Evolutionary conservation across 78 protist species (phyloP), one percentile per base, ranked within the genome.

Genomic region (Tieghemostelium lacteum): DNA sequence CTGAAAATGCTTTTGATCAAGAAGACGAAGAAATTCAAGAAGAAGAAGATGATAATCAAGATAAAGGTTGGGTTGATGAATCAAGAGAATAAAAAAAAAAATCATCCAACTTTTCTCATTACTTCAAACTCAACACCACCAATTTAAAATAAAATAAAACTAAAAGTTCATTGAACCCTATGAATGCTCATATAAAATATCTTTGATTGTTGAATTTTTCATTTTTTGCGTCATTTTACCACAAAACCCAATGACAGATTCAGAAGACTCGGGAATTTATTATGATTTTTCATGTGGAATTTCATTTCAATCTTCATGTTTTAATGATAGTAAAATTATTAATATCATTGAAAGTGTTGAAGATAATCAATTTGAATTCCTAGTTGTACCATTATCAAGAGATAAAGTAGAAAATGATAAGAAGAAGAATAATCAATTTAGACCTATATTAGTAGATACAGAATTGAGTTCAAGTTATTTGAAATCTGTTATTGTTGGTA

Each of bases 401-500:
- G 94, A 94, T 34, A 50, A 85, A 52, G 39, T 73, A 28, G 10
- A 78, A 16, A 40, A 75, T 2, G 95, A 75, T 34, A 36, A 63
- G 10, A 36, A 63, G 7, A 54, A 33, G 1, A 49, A 50, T 37
- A 5, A 63, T 17, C 2, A 65, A 55, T 20, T 3, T 50, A 28
- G 34, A 20, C 24, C 50, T 40, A 39, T 20, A 69, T 22, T 29
- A 74, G 67, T 89, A 29, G 96, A 92, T 73, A 33, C 73, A 36
- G 5, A 87, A 0, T 49, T 92, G 19, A 31, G 17, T 19, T 91
- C 96, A 49, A 16, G 37, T 10, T 76, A 78, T 54, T 93, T 93
- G 96, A 67, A 57, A 31, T 63, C 85, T 0, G 78, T 58, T 7
- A 76, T 95, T 10, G 89, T 95, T 31, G 94, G 94, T 16, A 87